Evolutionary conservation across 2,329 filamentous ascomycete genomes (phyloP).

Genomic region (Tolypocladium inflatum): DNA sequence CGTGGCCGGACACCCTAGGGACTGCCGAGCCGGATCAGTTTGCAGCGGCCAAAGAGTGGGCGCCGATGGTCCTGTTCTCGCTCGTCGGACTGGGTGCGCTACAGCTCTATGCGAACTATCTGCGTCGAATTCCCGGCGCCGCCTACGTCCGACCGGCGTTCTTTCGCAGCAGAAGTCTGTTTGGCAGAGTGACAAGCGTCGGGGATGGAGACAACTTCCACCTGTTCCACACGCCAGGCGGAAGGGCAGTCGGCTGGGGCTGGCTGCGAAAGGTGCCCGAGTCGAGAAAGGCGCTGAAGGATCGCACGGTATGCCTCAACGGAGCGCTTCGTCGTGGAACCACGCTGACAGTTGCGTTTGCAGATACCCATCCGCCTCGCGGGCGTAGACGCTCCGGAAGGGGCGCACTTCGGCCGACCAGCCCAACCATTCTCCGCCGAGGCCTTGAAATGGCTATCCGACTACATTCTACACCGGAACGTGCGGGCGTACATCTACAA

Average conservation of each 20-base stretch:
- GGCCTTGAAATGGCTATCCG: constrained; percentile 70
- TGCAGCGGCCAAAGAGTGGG: constrained; percentile 28
- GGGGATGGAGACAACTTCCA: constrained; percentile 96
- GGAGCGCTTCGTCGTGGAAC: neutral
- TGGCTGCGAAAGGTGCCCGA: constrained; percentile 71
- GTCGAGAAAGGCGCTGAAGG: constrained; percentile 58
- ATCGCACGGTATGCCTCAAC: constrained; percentile 57
- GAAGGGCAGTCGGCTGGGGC: constrained; percentile 80
- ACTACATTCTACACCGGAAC: constrained; percentile 59
- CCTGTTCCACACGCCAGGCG: constrained; percentile 91
- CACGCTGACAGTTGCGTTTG: constrained; percentile 7
- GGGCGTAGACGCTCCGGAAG: constrained; percentile 86
- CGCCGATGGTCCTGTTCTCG: constrained; percentile 26
- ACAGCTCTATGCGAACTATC: constrained; percentile 60
- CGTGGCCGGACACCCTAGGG: constrained; percentile 29
- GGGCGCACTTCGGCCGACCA: constrained; percentile 82
- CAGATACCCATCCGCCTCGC: constrained; percentile 84
- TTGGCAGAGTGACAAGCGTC: constrained; percentile 83
- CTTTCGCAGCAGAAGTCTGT: constrained; percentile 67
- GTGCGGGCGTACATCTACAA: constrained; percentile 78
- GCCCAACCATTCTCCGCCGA: constrained; percentile 78
- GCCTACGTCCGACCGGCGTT: constrained; percentile 64
- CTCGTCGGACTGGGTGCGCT: constrained; percentile 27
- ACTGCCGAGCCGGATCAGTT: constrained; percentile 16
- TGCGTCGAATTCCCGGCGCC: constrained; percentile 75